A percentile compares a stretch with the other conserved stretches of the same genome.
Evolutionary conservation across 192 early-diverging fungal genomes (phyloP).

Genomic region (Haplosporangium gracile): DNA sequence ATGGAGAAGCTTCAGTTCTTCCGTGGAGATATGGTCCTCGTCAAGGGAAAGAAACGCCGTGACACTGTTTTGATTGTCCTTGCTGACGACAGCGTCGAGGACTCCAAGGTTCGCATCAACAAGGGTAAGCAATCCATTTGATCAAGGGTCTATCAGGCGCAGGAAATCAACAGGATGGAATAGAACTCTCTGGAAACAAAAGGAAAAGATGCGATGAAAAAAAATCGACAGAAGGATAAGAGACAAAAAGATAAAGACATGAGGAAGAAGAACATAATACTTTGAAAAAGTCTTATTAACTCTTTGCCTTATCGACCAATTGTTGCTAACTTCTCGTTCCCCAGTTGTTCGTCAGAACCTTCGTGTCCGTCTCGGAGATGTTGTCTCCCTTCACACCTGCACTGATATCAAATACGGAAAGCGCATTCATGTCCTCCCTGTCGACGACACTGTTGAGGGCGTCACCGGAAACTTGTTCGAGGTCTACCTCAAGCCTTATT

Average conservation of each 20-base stretch:
- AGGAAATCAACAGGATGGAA: not conserved
- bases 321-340: slow-evolving; percentile 2
- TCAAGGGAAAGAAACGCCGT: slow-evolving; percentile 98
- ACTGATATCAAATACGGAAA: slow-evolving; percentile 98
- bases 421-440: slow-evolving; percentile 96
- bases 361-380: slow-evolving; percentile 94
- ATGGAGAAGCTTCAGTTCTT: slow-evolving; percentile 95
- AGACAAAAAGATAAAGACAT: too few relatives aligned
- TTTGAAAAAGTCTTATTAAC: not conserved
- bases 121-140: slow-evolving; percentile 66
- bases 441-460: slow-evolving; percentile 98
- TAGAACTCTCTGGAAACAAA: too few relatives aligned
- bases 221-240: not conserved
- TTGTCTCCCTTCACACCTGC: slow-evolving; percentile 95
- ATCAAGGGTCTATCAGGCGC: not conserved
- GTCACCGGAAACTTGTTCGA: slow-evolving; percentile 98
- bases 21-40: slow-evolving; percentile 94
- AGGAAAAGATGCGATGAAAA: not conserved
- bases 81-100: slow-evolving; percentile 91
- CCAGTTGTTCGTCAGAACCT: slow-evolving; percentile 95
- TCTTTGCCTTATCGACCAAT: not conserved
- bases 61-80: slow-evolving; percentile 97
- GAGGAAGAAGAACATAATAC: too few relatives aligned
- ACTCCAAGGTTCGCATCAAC: slow-evolving; percentile 95
- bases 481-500: slow-evolving; percentile 98